phyloP scores from a whole-genome alignment of 805 yeast genomes.

The Yamadazyma paraphyllophila region DNA sequence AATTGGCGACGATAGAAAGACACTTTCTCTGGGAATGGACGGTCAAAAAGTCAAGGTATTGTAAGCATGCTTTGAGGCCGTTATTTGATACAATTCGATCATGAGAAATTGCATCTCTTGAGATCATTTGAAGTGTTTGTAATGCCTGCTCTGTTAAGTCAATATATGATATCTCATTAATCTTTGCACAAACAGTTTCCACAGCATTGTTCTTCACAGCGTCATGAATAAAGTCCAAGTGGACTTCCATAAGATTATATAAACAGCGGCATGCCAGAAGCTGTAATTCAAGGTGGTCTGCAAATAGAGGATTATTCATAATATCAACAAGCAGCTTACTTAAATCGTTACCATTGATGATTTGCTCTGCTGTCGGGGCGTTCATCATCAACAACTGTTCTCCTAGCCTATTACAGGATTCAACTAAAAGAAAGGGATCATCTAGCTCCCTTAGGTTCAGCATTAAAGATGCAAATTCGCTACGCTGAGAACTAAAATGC shows the following conservation, averaged over 20 bases:
- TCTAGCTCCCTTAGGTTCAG: constrained; percentile 42
- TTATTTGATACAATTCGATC: constrained; percentile 54
- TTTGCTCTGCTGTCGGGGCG: constrained; percentile 57
- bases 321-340: constrained; percentile 55
- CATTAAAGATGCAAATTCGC: constrained; percentile 35
- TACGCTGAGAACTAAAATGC: constrained; percentile 16
- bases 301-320: constrained; percentile 54
- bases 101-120: constrained; percentile 51
- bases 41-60: constrained; percentile 83
- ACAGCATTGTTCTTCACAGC: constrained; percentile 67
- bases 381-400: constrained; percentile 69
- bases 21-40: constrained; percentile 86
- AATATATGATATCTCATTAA: constrained; percentile 75
- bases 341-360: constrained; percentile 58
- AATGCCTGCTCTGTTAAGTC: constrained; percentile 91
- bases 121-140: constrained; percentile 67
- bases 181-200: constrained; percentile 59
- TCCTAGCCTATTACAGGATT: constrained; percentile 62
- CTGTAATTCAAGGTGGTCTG: constrained; percentile 74
- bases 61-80: constrained; percentile 63
- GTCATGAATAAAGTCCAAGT: constrained; percentile 58
- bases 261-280: constrained; percentile 81
- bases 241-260: constrained; percentile 75
- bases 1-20: constrained; percentile 65
- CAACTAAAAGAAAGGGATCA: constrained; percentile 61